Base-by-base conservation (phyloP, 441 rosid genomes). In the Mallotus japonicus region DNA sequence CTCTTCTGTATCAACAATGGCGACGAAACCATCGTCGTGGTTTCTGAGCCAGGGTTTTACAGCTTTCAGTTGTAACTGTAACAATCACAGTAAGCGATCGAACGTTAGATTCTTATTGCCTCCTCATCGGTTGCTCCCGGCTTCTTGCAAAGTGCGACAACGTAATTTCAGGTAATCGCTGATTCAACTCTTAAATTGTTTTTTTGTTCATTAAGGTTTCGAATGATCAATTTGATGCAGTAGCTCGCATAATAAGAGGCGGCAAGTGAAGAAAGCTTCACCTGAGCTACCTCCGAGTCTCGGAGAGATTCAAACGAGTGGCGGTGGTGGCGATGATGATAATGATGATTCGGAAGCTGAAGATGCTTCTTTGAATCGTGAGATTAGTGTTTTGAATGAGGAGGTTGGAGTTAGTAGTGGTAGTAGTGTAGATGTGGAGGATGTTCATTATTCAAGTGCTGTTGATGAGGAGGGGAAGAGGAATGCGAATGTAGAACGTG, bases 131-230 rank as follows among this genome's bases (percentile, higher is more conserved):
- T 83, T 84, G 1, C 83, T 83, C 40, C 88, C 90, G 15, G 83
- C 87, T 85, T 86, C 88, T 46, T 95, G 92, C 76, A 91, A 85
- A 77, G 81, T 89, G 87, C 87, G 97, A n/a, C 86, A 77, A n/a
- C 89, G 90, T 46, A 80, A 82, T 67, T 76, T 82, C 77, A 81
- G 96, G 99, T 92, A 69, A 74, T 74, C 4, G 4, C 53, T 44
- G 15, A 4, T 56, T 64, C 22, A 44, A 60, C 9, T 14, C 14
- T 22, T 8, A 0, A 28, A 28, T 68, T 57, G 22, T 12, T 12
- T 12, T 54, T 3, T 2, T 22, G 22, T 19, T 10, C 28, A 22
- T 57, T 71, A 3, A 0, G 13, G 62, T 65, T 50, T 77, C 7
- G 69, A 10, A 49, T 49, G 15, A 50, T 50, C 3, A 3, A 4